These are phyloP conservation scores for Stentor coeruleus DNA, from an alignment of 73 alveolate species.

Conservation along the genomic window DNA sequence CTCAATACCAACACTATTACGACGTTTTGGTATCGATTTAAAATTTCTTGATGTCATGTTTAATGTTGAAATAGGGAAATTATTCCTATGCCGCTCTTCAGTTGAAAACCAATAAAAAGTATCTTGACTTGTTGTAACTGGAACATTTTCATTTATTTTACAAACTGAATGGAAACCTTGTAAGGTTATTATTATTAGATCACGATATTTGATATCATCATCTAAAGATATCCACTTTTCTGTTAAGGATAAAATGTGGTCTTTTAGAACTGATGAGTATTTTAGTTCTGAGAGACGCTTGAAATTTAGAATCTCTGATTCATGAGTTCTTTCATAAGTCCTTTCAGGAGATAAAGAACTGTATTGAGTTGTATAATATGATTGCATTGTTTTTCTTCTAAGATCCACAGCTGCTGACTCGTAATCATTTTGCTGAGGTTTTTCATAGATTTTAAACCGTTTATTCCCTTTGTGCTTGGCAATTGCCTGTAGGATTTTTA, in stretches of 20 bases:
- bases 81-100: neutral
- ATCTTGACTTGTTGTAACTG: neutral
- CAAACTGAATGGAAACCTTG: conserved; percentile 1
- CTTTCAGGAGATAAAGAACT: neutral
- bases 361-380: neutral
- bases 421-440: neutral
- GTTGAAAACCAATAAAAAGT: neutral
- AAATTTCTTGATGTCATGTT: neutral
- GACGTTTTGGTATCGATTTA: neutral
- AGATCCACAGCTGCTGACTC: neutral
- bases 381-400: neutral
- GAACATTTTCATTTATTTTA: neutral
- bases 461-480: conserved; percentile 21
- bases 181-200: neutral
- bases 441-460: neutral
- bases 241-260: neutral
- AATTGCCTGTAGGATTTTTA: neutral
- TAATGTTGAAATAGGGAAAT: neutral
- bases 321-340: neutral
- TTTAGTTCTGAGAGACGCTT: neutral
- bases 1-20: neutral
- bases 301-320: neutral
- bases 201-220: neutral
- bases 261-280: neutral
- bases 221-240: neutral